Evolutionary conservation across 2,329 filamentous ascomycete species (phyloP).

Genomic region (Cercospora brassicicola): DNA sequence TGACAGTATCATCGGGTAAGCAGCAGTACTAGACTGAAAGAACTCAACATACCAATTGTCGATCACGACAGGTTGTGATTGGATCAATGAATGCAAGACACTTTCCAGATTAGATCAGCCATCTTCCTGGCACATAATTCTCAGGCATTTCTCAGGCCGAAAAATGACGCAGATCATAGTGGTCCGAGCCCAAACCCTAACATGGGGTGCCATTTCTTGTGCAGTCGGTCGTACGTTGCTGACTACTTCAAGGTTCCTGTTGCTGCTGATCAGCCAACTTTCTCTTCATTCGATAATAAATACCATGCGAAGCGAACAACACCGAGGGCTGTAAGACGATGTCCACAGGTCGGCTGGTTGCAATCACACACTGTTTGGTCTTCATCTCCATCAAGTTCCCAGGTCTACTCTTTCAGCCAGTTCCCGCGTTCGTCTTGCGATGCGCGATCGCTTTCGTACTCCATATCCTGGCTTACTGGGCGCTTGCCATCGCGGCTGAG

Average conservation of each 20-base stretch:
- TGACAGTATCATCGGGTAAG: too few relatives aligned
- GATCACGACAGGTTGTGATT: too few relatives aligned
- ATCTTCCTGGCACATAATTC: neutral
- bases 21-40: too few relatives aligned
- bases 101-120: neutral
- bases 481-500: neutral
- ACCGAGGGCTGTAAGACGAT: neutral
- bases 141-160: slow-evolving; percentile 1
- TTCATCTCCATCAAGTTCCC: slow-evolving; percentile 7
- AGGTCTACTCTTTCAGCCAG: neutral
- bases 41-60: too few relatives aligned
- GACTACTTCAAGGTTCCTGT: neutral
- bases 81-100: neutral
- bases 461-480: slow-evolving; percentile 1
- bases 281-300: neutral
- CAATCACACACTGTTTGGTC: slow-evolving; percentile 1
- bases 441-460: neutral
- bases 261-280: neutral
- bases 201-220: neutral
- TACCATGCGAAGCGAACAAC: neutral
- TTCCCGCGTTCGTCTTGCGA: neutral
- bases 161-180: slow-evolving; percentile 1
- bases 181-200: neutral
- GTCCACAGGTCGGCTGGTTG: slow-evolving; percentile 7
- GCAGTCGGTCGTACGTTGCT: neutral